Evolutionary conservation across 306 rosid species (phyloP), one percentile per base, ranked within the genome.

Genomic region (Medicago arabica): DNA sequence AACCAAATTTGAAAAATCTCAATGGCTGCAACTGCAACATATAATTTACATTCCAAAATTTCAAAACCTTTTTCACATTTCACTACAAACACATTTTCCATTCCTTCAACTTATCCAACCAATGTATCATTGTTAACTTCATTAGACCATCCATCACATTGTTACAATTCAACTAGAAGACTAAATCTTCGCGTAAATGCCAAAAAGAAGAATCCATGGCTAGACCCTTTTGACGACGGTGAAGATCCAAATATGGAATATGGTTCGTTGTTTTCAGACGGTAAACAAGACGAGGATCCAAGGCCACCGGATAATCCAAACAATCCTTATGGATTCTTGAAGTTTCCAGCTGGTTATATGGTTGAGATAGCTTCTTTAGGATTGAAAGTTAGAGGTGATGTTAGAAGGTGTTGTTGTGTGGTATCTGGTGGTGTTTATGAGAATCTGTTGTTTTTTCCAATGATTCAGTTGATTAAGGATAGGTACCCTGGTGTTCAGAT

Each of bases 401-500:
- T 94, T 7, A 84, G 97, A 86, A 86, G 92, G 78, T 91, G 96
- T 55, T 94, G 96, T 59, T 91, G 97, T 76, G 80, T 94, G 76
- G 69, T 94, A 7, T 74, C 91, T 18, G 97, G 98, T 40, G 97
- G 97, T 17, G 98, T 89, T 13, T 94, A 94, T 84, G 97, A 91
- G 81, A 91, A 87, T 16, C 55, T 91, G 72, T 84, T 94, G 68
- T 91, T 87, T 66, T 89, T 91, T 69, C 98, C 97, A 7, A 78
- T 84, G 5, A 87, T 94, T 43, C 97, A 91, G 84, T 49, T 94
- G 79, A 40, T 94, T 18, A 94, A 90, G 85, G 91, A 89, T 72
- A 86, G 96, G 55, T 91, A 91, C 18, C 98, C 97, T 13, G 98
- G 97, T 51, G 96, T 91, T 68, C 90, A 55, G 79, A 79, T 90